Evolutionary conservation across 169 alveolate genomes (phyloP).

Genomic region (Babesia gibsoni): DNA sequence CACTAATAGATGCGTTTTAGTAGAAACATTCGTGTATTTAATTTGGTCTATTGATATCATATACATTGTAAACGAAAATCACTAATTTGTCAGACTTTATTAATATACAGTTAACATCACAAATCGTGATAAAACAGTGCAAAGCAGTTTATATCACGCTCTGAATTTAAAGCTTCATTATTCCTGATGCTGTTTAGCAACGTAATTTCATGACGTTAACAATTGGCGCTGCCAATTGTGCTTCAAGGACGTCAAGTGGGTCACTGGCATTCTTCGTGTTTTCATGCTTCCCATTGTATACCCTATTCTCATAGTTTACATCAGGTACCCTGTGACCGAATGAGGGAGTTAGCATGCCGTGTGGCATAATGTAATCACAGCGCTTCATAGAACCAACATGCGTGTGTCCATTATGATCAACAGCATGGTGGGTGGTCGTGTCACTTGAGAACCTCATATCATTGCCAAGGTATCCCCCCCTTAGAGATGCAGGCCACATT

Average conservation of each 20-base stretch:
- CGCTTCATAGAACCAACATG: conserved; percentile 19
- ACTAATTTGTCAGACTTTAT: too few relatives aligned
- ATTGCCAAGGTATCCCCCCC: conserved; percentile 18
- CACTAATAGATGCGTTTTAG: too few relatives aligned
- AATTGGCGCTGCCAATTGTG: conserved; percentile 11
- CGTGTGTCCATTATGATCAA: neutral
- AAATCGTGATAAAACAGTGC: too few relatives aligned
- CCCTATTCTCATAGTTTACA: neutral
- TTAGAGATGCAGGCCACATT: conserved; percentile 1
- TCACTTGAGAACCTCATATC: conserved; percentile 7
- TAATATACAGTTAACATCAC: too few relatives aligned
- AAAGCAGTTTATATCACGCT: too few relatives aligned
- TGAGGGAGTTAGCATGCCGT: neutral
- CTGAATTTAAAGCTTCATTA: too few relatives aligned
- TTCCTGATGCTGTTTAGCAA: too few relatives aligned
- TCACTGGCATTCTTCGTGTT: too few relatives aligned
- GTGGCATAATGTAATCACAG: conserved; percentile 15
- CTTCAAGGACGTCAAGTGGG: conserved; percentile 26
- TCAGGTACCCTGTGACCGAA: conserved; percentile 4
- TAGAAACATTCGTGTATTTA: too few relatives aligned
- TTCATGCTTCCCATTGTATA: neutral
- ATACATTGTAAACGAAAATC: too few relatives aligned
- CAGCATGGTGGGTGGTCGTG: neutral
- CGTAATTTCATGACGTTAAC: neutral
- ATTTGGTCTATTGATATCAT: too few relatives aligned